Conservation (phyloP, 148 eudicot species). For the Mesembryanthemum crystallinum region DNA sequence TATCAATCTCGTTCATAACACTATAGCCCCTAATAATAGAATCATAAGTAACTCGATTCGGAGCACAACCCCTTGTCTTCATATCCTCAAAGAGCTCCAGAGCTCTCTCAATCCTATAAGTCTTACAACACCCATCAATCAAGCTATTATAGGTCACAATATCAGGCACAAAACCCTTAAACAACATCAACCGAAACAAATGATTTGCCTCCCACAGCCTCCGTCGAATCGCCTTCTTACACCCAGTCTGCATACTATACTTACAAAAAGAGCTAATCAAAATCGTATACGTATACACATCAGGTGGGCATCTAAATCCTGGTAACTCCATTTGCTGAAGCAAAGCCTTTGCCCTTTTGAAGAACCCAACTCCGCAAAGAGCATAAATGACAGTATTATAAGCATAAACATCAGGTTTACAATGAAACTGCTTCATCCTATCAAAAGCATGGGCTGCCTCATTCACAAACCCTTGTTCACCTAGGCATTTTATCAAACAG, state of each 20-base stretch:
- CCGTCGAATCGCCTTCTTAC: constrained; percentile 70
- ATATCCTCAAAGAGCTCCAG: constrained; percentile 79
- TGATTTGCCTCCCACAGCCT: constrained; percentile 92
- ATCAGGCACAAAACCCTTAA: constrained; percentile 82
- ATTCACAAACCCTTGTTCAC: constrained; percentile 72
- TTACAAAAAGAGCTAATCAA: constrained; percentile 75
- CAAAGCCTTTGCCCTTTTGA: constrained; percentile 63
- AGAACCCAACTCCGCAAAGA: constrained; percentile 72
- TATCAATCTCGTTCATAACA: constrained; percentile 70
- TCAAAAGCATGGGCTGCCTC: constrained; percentile 67
- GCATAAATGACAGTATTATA: constrained; percentile 67
- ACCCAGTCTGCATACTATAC: constrained; percentile 61
- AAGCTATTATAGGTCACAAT: constrained; percentile 83
- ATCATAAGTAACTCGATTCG: constrained; percentile 73
- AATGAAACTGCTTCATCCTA: constrained; percentile 72
- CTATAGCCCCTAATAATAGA: constrained; percentile 77
- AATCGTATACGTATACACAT: constrained; percentile 68
- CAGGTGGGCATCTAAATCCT: constrained; percentile 77
- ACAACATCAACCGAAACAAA: constrained; percentile 67
- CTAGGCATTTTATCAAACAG: constrained; percentile 79
- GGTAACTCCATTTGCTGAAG: constrained; percentile 83
- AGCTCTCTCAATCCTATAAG: constrained; percentile 73
- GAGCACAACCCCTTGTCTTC: constrained; percentile 52
- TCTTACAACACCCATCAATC: constrained; percentile 91
- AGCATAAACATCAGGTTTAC: constrained; percentile 77